Base-by-base conservation (phyloP, 345 rosid species). In the Xanthoceras sorbifolium region DNA sequence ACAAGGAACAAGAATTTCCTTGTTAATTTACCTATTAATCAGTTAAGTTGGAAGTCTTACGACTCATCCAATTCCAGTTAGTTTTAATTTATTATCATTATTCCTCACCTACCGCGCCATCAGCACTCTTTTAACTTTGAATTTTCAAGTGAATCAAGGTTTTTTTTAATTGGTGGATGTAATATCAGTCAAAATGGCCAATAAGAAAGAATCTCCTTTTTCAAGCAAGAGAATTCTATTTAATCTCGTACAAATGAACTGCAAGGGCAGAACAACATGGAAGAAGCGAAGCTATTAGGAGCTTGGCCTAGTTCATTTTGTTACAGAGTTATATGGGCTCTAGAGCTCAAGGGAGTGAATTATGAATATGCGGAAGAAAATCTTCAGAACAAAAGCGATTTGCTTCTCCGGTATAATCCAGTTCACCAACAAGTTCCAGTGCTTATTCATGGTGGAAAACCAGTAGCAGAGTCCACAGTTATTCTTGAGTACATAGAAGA, bases 371-470 rank as follows among this genome's bases (percentile, higher is more conserved):
- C 79, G 48, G 85, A 84, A 59, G 80, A 82, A 54, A 62, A 84
- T 50, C 64, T 82, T 36, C 32, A 1, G 9, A 77, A 84, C 78
- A 86, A 84, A 73, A 86, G 87, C 29, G 77, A 76, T 32, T 64
- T 76, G 61, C 83, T 84, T 67, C 81, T 86, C 10, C 67, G 28
- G 36, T 75, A 44, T 2, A 86, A 84, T 67, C 87, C 87, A 61
- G 66, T 86, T 71, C 81, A 82, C 73, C 84, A 80, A 82, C 82
- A 82, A 62, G 73, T 84, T 23, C 89, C 89, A 9, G 87, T 86
- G 17, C 76, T 86, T 23, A 34, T 80, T 69, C 89, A 82, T 77
- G 72, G 69, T 3, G 83, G 73, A 46, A 86, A 73, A 46, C 55
- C 87, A 18, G 18, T 84, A 54, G 38, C 74, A 32, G 87, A 86